Base-by-base conservation (phyloP, 1,139 yeast genomes). In the Eremothecium gossypii region DNA sequence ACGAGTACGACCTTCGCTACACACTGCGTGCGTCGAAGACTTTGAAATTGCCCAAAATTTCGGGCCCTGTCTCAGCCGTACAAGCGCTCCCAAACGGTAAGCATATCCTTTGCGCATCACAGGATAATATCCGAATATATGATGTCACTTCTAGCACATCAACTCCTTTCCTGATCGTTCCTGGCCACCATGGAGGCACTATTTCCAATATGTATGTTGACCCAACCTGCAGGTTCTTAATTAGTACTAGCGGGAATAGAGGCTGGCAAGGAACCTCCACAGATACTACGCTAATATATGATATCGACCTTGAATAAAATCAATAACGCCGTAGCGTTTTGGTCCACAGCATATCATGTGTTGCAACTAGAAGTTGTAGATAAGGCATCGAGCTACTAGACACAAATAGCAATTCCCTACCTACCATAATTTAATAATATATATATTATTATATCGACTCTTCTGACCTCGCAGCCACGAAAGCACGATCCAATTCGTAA, bases 191-290 rank as follows among this genome's bases (percentile, higher is more conserved):
- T 54, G 83, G 82, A 38, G 78, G 79, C 12, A 71, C 80, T 64
- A 61, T 81, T 64, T 65, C 95, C 69, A 74, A 77, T 40, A 66
- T 83, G 49, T 70, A 75, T 49, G 81, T 89, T 29, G 97, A 89
- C 58, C 91, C 87, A 33, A 83, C 91, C 1, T 87, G 94, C 37
- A 68, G 91, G 50, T 91, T 84, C 60, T 71, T 91, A 79, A 76
- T 89, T 10, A 82, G 95, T 57, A 81, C 97, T 1, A 83, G 95
- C 62, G 98, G 98, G 7, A 85, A 83, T 52, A 74, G 97, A 56
- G 98, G 98, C 3, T 89, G 96, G 96, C 91, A 83, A 55, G 84
- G 95, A 2, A 66, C 69, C 29, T 74, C 79, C 33, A 83, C 94
- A 0, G 98, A 91, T 48, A 74, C 80, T 27, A 83, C 84, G 7